Conservation (phyloP, 192 early-diverging fungal species). For the Gigaspora rosea region DNA sequence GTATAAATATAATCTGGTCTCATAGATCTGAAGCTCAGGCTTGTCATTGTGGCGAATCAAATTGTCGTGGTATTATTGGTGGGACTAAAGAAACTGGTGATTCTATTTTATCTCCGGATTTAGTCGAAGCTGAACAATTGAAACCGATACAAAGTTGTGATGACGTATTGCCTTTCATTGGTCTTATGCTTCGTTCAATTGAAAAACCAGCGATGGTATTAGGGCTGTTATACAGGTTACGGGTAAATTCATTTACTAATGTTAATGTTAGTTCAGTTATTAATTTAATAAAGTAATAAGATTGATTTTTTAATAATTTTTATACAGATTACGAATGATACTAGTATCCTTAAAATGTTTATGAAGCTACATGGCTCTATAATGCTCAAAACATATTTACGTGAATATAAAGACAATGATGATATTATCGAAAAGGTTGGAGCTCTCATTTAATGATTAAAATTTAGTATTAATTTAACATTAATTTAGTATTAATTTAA, state of each 20-base stretch:
- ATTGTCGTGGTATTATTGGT: constrained; percentile 92
- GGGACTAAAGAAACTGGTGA: constrained; percentile 71
- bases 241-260: background rate
- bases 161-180: constrained; percentile 4
- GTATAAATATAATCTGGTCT: background rate
- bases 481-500: no score
- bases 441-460: background rate
- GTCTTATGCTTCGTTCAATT: background rate
- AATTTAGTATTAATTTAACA: no score
- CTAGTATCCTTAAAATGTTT: background rate
- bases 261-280: background rate
- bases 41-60: constrained; percentile 88
- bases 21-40: constrained; percentile 80
- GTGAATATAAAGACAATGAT: background rate
- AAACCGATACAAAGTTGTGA: constrained; percentile 4
- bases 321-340: constrained; percentile 7
- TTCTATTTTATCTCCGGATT: constrained; percentile 32
- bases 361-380: constrained; percentile 12
- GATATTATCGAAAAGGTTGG: constrained; percentile 18
- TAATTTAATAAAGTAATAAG: background rate
- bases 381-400: constrained; percentile 8
- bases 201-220: constrained; percentile 3
- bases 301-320: background rate
- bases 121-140: background rate
- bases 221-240: background rate